A percentile compares a stretch with the other conserved stretches of the same genome.
These are phyloP conservation scores for Glarea lozoyensis DNA, from an alignment of 495 filamentous ascomycete genomes.

Conservation along the genomic window DNA sequence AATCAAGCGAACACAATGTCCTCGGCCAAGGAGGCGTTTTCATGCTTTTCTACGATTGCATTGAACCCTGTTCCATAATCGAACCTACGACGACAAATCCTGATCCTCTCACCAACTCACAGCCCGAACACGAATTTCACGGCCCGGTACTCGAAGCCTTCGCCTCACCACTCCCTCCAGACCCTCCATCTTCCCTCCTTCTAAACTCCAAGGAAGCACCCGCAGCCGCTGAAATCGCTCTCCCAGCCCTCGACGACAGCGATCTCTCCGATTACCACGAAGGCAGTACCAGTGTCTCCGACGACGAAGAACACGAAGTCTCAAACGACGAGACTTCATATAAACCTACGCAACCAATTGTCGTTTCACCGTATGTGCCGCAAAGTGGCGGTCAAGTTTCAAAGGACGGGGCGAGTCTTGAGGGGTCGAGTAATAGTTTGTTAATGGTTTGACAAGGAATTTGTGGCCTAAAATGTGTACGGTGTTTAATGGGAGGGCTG, in stretches of 20 bases:
- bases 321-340: slow-evolving; percentile 5
- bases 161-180: not conserved
- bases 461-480: no score
- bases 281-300: slow-evolving; percentile 17
- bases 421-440: slow-evolving; percentile 6
- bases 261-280: slow-evolving; percentile 12
- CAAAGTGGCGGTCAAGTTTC: slow-evolving; percentile 6
- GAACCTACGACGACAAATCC: not conserved
- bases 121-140: not conserved
- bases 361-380: slow-evolving; percentile 12
- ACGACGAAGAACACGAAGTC: slow-evolving; percentile 9
- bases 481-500: no score
- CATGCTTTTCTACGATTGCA: slow-evolving; percentile 90
- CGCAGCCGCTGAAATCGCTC: slow-evolving; percentile 13
- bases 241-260: slow-evolving; percentile 16
- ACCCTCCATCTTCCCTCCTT: not conserved
- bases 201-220: not conserved
- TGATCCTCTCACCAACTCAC: not conserved
- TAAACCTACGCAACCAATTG: slow-evolving; percentile 14
- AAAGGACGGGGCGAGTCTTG: slow-evolving; percentile 4
- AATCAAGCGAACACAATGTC: slow-evolving; percentile 64
- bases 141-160: not conserved
- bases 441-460: slow-evolving; percentile 17
- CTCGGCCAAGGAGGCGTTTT: slow-evolving; percentile 78
- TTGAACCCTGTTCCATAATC: slow-evolving; percentile 22